Conservation (phyloP, 2,329 filamentous ascomycete species). For the Basipetospora sp. region DNA sequence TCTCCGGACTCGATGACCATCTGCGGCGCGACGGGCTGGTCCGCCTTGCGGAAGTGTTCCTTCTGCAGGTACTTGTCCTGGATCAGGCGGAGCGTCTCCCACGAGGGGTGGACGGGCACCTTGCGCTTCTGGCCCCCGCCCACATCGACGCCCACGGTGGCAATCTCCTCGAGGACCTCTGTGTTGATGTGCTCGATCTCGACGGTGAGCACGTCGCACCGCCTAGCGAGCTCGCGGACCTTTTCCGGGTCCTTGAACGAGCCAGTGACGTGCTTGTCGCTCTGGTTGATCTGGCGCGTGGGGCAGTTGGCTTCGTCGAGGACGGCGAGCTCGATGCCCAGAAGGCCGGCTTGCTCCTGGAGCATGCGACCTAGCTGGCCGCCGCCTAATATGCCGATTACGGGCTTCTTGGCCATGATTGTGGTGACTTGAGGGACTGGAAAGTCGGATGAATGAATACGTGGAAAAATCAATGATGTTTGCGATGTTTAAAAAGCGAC, state of each 20-base stretch:
- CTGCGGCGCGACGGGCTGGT: slow-evolving; percentile 60
- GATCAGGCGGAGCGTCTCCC: slow-evolving; percentile 73
- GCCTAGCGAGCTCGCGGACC: slow-evolving; percentile 62
- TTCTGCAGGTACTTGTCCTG: slow-evolving; percentile 93
- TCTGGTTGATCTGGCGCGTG: slow-evolving; percentile 72
- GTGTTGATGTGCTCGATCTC: slow-evolving; percentile 94
- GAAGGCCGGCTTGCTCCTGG: slow-evolving; percentile 60
- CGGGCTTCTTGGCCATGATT: slow-evolving; percentile 20
- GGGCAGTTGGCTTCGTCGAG: slow-evolving; percentile 65
- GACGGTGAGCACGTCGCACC: slow-evolving; percentile 71
- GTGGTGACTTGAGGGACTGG: neutral
- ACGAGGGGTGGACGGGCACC: slow-evolving; percentile 62
- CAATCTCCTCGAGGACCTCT: slow-evolving; percentile 73
- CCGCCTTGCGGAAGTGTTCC: slow-evolving; percentile 53
- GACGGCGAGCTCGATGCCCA: slow-evolving; percentile 66
- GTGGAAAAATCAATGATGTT: too few species aligned
- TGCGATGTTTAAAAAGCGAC: too few species aligned
- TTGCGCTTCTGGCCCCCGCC: slow-evolving; percentile 26
- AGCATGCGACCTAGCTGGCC: slow-evolving; percentile 89
- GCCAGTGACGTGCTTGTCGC: slow-evolving; percentile 60
- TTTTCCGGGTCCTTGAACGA: slow-evolving; percentile 75
- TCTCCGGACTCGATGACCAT: slow-evolving; percentile 42
- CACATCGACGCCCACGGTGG: slow-evolving; percentile 45
- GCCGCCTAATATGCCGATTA: slow-evolving; percentile 39
- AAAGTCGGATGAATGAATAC: neutral